Base-by-base conservation (phyloP, 2,329 filamentous ascomycete species). In the Penicillium oxalicum region DNA sequence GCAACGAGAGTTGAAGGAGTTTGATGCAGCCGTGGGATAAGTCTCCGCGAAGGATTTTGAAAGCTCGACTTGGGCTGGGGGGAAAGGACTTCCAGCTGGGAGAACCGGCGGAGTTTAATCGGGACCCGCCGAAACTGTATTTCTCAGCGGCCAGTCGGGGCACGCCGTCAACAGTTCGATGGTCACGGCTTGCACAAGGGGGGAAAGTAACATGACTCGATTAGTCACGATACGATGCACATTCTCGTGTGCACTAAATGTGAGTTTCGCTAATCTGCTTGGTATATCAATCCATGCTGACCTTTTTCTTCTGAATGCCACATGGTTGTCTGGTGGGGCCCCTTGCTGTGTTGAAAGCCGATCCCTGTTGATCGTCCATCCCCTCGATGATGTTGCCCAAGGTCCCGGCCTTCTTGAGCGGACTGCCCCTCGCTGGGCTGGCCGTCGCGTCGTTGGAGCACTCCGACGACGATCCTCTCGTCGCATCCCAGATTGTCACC, bases 401-500 rank as follows among this genome's bases (percentile, higher is more conserved):
- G 34, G 36, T 59, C 40, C 50, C 53, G 13, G 51, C 45, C 13
- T 35, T 63, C 40, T 53, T 56, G 45, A 49, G 47, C 46, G 55
- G 56, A 12, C 43, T 61, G 40, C 56, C 57, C n/a, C 40, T 63
- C 49, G 56, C 54, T 29, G 40, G 51, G 47, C 50, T 53, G 35
- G 58, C 49, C 34, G 43, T 59, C 47, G 58, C 53, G 11, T 36
- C 26, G 8, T 13, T 26, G 13, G 39, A 33, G 5, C 12, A 36
- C 7, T 13, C 48, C 11, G 26, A 55, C 9, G 38, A 50, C n/a
- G 62, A 66, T 42, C 32, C 27, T 26, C 43, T 69, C 27, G 60
- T 68, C 33, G 59, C 61, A 4, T 61, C 57, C n/a, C 69, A 72
- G 53, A 58, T 65, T 29, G 47, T 70, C 9, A 57, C 55, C 4